phyloP scores from a whole-genome alignment of 2,329 filamentous ascomycete species.

The Fusarium tjaetaba region DNA sequence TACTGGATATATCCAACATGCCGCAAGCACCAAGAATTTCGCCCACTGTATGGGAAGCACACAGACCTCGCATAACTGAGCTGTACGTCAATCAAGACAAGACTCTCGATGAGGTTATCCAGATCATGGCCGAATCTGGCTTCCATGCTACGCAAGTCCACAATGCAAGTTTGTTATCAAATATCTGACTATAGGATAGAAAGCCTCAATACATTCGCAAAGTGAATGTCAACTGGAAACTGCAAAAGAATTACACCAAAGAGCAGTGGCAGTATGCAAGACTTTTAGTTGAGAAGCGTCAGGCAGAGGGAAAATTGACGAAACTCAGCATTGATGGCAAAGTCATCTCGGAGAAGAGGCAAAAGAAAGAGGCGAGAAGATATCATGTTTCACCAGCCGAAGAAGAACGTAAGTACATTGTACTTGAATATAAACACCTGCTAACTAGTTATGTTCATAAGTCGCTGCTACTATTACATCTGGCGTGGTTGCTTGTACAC shows the following conservation, averaged over 20 bases:
- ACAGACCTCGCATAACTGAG: neutral
- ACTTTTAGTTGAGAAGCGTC: neutral
- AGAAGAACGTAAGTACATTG: no score
- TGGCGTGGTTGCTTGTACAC: neutral
- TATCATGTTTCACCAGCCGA: no score
- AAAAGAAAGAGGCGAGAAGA: no score
- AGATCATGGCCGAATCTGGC: neutral
- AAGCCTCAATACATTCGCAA: conserved; percentile 6
- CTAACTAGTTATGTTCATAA: no score
- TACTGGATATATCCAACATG: neutral
- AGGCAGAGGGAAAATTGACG: fast-evolving
- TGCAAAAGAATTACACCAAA: conserved; percentile 5
- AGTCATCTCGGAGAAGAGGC: no score
- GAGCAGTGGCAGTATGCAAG: neutral
- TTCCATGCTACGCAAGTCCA: conserved; percentile 1
- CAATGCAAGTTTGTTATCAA: fast-evolving
- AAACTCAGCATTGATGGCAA: neutral
- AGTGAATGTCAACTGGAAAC: neutral
- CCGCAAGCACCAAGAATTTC: neutral
- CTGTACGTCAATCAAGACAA: conserved; percentile 9
- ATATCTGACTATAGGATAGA: fast-evolving
- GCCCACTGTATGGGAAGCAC: neutral
- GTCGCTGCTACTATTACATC: no score
- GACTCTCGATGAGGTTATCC: conserved; percentile 1
- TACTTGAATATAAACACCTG: no score